These are phyloP conservation scores for Penicillium turbatum DNA, from an alignment of 495 filamentous ascomycete species.

Conservation along the genomic window DNA sequence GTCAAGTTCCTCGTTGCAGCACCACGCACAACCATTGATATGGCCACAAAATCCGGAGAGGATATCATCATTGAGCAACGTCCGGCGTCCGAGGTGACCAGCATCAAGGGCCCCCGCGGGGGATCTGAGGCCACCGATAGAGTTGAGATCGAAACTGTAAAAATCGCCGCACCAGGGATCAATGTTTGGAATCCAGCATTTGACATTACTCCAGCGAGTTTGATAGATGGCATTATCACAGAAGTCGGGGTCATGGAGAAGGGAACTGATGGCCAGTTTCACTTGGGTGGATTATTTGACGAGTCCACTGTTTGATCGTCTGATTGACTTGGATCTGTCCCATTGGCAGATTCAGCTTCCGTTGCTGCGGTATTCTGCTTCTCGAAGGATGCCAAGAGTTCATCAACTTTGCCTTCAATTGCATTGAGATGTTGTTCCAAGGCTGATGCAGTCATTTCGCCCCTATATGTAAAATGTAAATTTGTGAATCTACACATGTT, in stretches of 20 bases:
- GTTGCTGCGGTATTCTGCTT: background rate
- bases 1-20: conserved; percentile 95
- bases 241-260: conserved; percentile 86
- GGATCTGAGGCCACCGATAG: conserved; percentile 40
- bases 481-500: background rate
- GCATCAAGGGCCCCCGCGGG: conserved; percentile 69
- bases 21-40: conserved; percentile 88
- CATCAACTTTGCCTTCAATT: conserved; percentile 56
- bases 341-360: background rate
- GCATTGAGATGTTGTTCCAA: conserved; percentile 51
- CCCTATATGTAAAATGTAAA: conserved; percentile 31
- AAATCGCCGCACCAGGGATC: conserved; percentile 76
- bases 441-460: conserved; percentile 52
- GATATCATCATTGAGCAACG: conserved; percentile 89
- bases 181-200: conserved; percentile 95
- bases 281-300: conserved; percentile 56
- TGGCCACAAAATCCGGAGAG: conserved; percentile 66
- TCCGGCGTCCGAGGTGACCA: conserved; percentile 69
- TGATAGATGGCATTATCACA: conserved; percentile 93
- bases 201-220: conserved; percentile 78
- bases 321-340: conserved; percentile 7
- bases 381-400: conserved; percentile 49
- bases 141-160: conserved; percentile 62
- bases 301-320: conserved; percentile 11
- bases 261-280: conserved; percentile 65